These are phyloP conservation scores for Sporothrix phasma DNA, from an alignment of 2,329 filamentous ascomycete species.

Conservation along the genomic window DNA sequence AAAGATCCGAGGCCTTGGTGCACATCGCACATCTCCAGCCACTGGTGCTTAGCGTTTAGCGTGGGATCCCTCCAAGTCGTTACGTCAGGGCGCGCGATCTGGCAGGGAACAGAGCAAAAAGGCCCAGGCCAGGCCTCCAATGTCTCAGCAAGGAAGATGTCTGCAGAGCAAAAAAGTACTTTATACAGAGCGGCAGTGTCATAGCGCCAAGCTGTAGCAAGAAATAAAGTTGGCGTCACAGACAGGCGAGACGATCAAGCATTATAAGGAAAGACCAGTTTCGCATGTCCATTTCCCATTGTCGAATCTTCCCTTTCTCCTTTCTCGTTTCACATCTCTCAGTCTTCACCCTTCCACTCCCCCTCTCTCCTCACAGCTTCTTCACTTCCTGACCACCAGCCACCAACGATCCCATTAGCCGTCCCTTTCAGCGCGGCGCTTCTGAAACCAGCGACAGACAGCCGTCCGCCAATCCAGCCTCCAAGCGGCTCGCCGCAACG, in stretches of 20 bases:
- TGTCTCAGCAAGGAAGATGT: slow-evolving; percentile 7
- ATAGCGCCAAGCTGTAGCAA: neutral
- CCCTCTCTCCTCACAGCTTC: neutral
- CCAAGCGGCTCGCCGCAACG: slow-evolving; percentile 14
- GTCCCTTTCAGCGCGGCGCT: slow-evolving; percentile 10
- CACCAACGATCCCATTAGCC: neutral
- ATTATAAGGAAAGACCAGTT: neutral
- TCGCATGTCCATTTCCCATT: neutral
- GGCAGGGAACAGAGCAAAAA: neutral
- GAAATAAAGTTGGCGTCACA: neutral
- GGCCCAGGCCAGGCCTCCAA: slow-evolving; percentile 8
- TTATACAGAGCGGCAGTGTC: no score
- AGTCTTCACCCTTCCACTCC: neutral
- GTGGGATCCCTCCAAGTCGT: neutral
- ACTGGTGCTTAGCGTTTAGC: slow-evolving; percentile 7
- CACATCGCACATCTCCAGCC: neutral
- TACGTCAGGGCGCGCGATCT: neutral
- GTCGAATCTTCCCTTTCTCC: neutral
- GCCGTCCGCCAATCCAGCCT: slow-evolving; percentile 14
- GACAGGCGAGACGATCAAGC: neutral
- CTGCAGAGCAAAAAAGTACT: neutral
- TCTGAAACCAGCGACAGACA: slow-evolving; percentile 17
- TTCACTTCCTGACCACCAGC: neutral
- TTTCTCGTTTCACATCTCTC: neutral
- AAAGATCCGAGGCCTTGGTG: neutral